Percentiles rank a stretch among this genome's conserved stretches.
phyloP scores from a whole-genome alignment of 805 yeast genomes.

The Phaffomyces antillensis region DNA sequence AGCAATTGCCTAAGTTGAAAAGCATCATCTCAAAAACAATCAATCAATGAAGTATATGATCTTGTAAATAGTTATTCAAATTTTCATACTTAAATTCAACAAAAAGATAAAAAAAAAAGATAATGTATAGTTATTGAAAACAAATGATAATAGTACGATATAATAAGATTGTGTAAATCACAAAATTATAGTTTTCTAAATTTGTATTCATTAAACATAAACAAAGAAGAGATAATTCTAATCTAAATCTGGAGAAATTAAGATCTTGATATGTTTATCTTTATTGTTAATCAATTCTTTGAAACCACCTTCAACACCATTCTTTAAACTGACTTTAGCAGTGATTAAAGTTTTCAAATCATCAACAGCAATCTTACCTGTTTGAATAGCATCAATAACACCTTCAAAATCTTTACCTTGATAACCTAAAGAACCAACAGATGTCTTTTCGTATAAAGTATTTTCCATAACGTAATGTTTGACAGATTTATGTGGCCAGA shows the following conservation, averaged over 20 bases:
- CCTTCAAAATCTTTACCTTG: conserved; percentile 36
- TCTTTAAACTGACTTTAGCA: conserved; percentile 30
- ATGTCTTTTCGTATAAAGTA: conserved; percentile 33
- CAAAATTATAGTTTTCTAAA: too few relatives aligned
- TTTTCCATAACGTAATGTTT: conserved; percentile 39
- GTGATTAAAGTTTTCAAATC: conserved; percentile 33
- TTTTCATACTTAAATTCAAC: neutral
- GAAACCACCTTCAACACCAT: conserved; percentile 37
- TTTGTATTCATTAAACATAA: neutral
- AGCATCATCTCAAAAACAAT: neutral
- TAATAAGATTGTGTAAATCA: too few relatives aligned
- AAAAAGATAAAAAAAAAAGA: too few relatives aligned
- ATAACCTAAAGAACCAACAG: conserved; percentile 41
- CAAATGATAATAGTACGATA: too few relatives aligned
- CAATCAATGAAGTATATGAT: neutral
- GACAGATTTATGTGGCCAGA: conserved; percentile 41
- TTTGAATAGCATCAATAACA: conserved; percentile 33
- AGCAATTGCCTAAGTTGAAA: neutral
- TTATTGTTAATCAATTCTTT: conserved; percentile 34
- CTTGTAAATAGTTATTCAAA: neutral
- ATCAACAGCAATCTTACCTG: conserved; percentile 28
- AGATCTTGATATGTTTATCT: conserved; percentile 39
- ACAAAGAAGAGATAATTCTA: neutral
- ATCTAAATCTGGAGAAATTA: conserved; percentile 29
- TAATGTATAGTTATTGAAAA: too few relatives aligned